phyloP scores from a whole-genome alignment of 129 eudicot species.

The Logfia minima region DNA sequence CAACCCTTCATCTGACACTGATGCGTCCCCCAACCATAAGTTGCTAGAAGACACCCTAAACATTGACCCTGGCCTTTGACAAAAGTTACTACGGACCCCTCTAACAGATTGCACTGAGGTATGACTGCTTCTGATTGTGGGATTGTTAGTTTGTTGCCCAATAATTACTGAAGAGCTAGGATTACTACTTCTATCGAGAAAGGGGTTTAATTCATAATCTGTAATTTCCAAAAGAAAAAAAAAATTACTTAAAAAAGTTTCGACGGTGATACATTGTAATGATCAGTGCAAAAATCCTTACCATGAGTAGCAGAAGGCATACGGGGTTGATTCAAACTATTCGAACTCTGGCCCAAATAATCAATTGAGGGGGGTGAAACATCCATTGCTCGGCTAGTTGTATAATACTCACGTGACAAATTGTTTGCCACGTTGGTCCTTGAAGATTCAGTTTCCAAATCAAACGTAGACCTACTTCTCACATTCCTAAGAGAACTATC shows the following conservation, averaged over 20 bases:
- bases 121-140: slow-evolving; percentile 34
- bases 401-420: slow-evolving; percentile 39
- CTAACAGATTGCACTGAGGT: slow-evolving; percentile 43
- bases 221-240: slow-evolving; percentile 16
- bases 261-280: neutral
- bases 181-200: slow-evolving; percentile 39
- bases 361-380: slow-evolving; percentile 36
- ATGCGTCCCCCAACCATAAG: slow-evolving; percentile 38
- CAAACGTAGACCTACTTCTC: slow-evolving; percentile 57
- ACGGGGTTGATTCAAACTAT: slow-evolving; percentile 35
- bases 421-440: slow-evolving; percentile 46
- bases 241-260: neutral
- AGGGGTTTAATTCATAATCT: slow-evolving; percentile 48
- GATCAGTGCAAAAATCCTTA: slow-evolving; percentile 27
- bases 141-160: slow-evolving; percentile 46
- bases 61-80: slow-evolving; percentile 51
- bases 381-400: slow-evolving; percentile 49
- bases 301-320: slow-evolving; percentile 45
- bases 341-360: slow-evolving; percentile 41
- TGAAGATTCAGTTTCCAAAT: slow-evolving; percentile 47
- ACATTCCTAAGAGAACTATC: slow-evolving; percentile 61
- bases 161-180: slow-evolving; percentile 43
- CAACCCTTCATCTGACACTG: slow-evolving; percentile 50
- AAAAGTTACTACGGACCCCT: slow-evolving; percentile 48
- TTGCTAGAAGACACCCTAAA: slow-evolving; percentile 54